These are phyloP conservation scores for Bathelium albidoporum DNA, from an alignment of 495 filamentous ascomycete species.

Conservation along the genomic window DNA sequence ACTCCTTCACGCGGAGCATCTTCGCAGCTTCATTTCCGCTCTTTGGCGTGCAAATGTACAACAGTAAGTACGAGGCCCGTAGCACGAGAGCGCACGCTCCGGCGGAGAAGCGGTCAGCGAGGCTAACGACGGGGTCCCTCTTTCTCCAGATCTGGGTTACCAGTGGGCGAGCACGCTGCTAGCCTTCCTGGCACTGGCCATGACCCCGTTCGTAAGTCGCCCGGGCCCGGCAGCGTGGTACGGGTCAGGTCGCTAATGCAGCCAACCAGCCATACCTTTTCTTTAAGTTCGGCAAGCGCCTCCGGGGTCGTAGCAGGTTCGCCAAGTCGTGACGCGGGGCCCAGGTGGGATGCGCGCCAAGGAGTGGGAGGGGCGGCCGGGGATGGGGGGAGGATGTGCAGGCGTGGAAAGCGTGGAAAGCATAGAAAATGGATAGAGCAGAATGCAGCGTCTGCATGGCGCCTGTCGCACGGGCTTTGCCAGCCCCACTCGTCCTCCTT, in stretches of 20 bases:
- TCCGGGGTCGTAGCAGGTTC: constrained; percentile 32
- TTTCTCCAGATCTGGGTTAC: constrained; percentile 28
- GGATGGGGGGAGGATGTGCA: too few relatives aligned
- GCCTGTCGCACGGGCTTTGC: constrained; percentile 12
- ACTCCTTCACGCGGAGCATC: constrained; percentile 67
- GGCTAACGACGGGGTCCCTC: constrained; percentile 3
- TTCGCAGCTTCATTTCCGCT: constrained; percentile 76
- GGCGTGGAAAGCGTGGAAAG: too few relatives aligned
- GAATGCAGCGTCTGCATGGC: constrained; percentile 15
- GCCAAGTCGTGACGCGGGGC: constrained; percentile 22
- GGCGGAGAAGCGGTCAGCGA: constrained; percentile 27
- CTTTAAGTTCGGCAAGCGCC: constrained; percentile 33
- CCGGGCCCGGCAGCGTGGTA: constrained; percentile 8
- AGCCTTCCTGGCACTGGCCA: constrained; percentile 34
- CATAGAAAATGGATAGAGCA: constrained; percentile 1
- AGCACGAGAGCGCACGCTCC: neutral
- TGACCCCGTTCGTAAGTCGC: constrained; percentile 33
- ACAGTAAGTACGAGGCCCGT: constrained; percentile 39
- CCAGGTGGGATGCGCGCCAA: neutral
- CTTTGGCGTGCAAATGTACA: constrained; percentile 52
- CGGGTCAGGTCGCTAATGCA: constrained; percentile 5
- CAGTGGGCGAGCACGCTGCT: constrained; percentile 36
- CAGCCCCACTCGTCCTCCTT: constrained; percentile 1
- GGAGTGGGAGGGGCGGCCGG: neutral
- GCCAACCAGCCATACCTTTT: constrained; percentile 27